Base-by-base conservation (phyloP, 371 early-diverging fungal genomes). In the Parasitella parasitica region DNA sequence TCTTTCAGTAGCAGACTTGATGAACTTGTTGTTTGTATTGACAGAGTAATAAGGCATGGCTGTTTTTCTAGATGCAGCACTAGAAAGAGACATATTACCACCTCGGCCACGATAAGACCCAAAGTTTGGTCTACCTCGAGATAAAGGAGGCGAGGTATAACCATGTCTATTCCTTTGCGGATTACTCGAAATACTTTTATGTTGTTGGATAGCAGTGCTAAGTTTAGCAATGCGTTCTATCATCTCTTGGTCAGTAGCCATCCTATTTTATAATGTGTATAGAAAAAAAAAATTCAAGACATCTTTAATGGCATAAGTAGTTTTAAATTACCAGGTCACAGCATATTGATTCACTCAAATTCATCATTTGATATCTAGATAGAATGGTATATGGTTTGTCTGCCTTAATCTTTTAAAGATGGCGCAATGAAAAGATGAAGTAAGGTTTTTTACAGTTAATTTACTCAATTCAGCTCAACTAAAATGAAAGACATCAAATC, bases 151-250 rank as follows among this genome's bases (percentile, higher is more conserved):
- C n/a, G 57, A 6, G 7, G 3, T 13, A 16, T 35, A 50, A 2
- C 51, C 50, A 2, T 38, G 27, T 28, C 37, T 49, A 32, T 32
- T 32, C 11, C 32, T 11, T 32, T 11, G 32, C 2, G 11, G 6
- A 11, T 30, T 53, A 53, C 57, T 59, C n/a, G 54, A 61, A 39
- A 65, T 57, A 16, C 34, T 32, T 30, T 50, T 54, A 30, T 73
- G 71, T 50, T 71, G 67, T 36, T 72, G 49, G 34, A 78, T 78
- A 0, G 79, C 79, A 27, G 55, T 68, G 18, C 72, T 68, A 5
- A 78, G 59, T 43, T 70, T 61, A 6, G 65, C 70, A 59, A 78
- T 76, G 15, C 76, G 68, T 34, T 71, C 69, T 24, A 68, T 50
- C 38, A 78, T 56, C 57, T 76, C 79, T 41, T 67, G 64, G 57